Evolutionary conservation across 768 basidiomycete species (phyloP), one percentile per base, ranked within the genome.

Genomic region (Postia placenta): DNA sequence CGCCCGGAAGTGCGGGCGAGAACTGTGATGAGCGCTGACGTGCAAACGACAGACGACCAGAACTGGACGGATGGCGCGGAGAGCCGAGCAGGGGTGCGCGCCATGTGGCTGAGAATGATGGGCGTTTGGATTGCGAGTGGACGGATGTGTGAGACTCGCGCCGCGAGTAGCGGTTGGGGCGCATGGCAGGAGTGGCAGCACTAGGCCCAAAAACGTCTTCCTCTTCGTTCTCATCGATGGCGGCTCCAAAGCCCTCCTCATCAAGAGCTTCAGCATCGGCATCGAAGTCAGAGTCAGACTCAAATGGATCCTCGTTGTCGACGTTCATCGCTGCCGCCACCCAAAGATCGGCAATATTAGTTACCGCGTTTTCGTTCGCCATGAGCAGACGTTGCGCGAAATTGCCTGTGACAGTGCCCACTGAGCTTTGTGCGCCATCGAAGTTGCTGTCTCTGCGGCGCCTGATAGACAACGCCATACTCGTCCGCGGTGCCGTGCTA

Each of bases 281-380:
- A 33, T 33, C 30, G 30, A 15, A 33, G 56, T 83, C 80, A 20
- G 55, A 45, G 20, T 55, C 75, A 15, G 68, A 66, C 51, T 74
- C 71, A 51, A 87, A 87, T 2, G 83, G 83, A 49, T 92, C 84
- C 55, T 93, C 92, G 57, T 88, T 87, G 61, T 95, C 93, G 25
- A 85, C 91, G 51, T 95, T 96, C 70, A 95, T 91, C 5, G 95
- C 96, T 17, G 94, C 88, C 4, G 92, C 92, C 45, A 98, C 91
- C 96, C 96, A 99, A 19, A 99, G 72, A 67, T 97, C 95, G 20
- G 92, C 90, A 60, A 99, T 89, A 56, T 86, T 92, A 49, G 91
- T 94, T 4, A 93, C 92, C 11, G 91, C 87, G 57, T 92, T 88
- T 67, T 96, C 93, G 66, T 96, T 96, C 17, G 95, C 95, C 72